These are phyloP conservation scores for Pseudogymnoascus sp. DNA, from an alignment of 2,329 filamentous ascomycete species.

Conservation along the genomic window DNA sequence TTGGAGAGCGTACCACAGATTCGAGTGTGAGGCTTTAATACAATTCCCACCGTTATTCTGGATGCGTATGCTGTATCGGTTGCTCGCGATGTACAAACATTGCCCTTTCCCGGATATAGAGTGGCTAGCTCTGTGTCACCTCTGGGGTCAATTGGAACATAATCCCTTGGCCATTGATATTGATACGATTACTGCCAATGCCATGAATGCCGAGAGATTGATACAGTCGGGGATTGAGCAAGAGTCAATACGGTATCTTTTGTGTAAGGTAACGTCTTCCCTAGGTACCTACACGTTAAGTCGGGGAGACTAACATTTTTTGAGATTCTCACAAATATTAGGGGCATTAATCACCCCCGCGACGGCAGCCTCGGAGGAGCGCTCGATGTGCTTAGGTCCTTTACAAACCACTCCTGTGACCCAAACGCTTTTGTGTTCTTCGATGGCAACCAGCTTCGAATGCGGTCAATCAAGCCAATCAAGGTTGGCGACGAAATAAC, in stretches of 20 bases:
- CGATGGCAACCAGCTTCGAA: constrained; percentile 26
- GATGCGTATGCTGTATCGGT: background rate
- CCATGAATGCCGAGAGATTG: background rate
- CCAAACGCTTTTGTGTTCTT: constrained; percentile 31
- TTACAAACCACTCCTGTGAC: constrained; percentile 33
- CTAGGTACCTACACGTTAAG: background rate
- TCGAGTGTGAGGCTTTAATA: background rate
- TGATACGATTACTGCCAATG: background rate
- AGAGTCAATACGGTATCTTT: background rate
- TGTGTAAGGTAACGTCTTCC: background rate
- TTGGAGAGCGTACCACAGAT: background rate
- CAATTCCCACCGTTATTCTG: background rate
- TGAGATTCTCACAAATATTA: background rate
- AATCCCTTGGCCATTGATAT: background rate
- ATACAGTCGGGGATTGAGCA: background rate
- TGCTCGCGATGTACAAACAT: background rate
- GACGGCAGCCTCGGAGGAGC: background rate
- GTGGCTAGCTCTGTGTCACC: background rate
- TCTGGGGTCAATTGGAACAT: background rate
- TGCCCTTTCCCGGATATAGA: background rate
- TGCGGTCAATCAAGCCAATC: constrained; percentile 28
- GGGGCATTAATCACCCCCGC: background rate
- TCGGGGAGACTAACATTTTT: background rate
- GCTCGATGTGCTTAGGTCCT: constrained; percentile 27
- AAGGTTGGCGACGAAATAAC: constrained; percentile 31